Evolutionary conservation across 345 rosid species (phyloP).

Genomic region (Salix brachista): DNA sequence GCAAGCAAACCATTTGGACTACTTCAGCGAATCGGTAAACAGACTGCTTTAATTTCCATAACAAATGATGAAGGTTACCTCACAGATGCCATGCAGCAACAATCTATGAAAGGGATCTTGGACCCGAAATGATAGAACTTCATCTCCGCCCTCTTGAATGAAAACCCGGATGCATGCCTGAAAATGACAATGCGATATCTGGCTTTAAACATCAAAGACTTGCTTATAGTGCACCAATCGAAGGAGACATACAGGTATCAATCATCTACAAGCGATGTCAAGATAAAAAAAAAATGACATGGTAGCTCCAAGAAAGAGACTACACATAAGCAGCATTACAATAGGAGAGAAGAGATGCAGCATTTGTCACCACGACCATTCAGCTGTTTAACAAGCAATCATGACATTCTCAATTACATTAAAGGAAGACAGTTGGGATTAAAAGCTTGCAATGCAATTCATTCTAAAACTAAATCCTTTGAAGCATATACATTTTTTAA

Average conservation of each 20-base stretch:
- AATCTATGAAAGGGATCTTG: slow-evolving; percentile 90
- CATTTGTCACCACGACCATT: no score
- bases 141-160: slow-evolving; percentile 47
- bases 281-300: not conserved
- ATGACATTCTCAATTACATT: not conserved
- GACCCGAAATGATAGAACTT: slow-evolving; percentile 55
- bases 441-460: not conserved
- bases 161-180: slow-evolving; percentile 68
- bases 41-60: not conserved
- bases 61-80: slow-evolving; percentile 41
- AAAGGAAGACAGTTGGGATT: not conserved
- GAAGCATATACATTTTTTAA: not conserved
- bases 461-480: not conserved
- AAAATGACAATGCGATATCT: not conserved
- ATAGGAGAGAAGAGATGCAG: not conserved
- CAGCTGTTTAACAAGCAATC: not conserved
- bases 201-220: not conserved
- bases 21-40: not conserved
- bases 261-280: not conserved
- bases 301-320: not conserved
- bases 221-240: not conserved
- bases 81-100: slow-evolving; percentile 89
- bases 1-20: not conserved
- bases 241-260: not conserved
- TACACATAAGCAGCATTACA: not conserved